Evolutionary conservation across 352 stramenopile genomes (phyloP), one percentile per base, ranked within the genome.

Genomic region (Phytophthora fragariaefolia): DNA sequence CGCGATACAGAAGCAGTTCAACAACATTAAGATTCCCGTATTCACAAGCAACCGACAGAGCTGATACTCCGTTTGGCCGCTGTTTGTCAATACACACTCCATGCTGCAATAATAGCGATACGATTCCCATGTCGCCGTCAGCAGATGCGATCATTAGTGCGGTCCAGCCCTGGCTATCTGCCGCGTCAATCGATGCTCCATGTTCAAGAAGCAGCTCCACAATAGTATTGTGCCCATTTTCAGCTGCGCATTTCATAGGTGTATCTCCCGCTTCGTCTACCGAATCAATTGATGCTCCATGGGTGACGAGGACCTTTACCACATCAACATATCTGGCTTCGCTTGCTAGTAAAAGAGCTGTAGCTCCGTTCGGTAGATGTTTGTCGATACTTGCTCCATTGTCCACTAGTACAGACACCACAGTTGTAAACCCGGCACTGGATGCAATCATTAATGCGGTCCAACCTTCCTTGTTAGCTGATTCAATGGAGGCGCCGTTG

Each of bases 11-110:
- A 47, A 67, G 40, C 34, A 61, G 50, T 22, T 18, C 53, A 13
- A 30, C 49, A 34, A 42, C 28, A 12, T 50, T 17, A 0, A 18
- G 10, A n/a, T 62, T 34, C 1, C 30, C 43, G 12, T 15, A 13
- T 38, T 62, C 50, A 20, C 30, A 62, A 12, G 60, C 60, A 1
- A 46, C 8, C 10, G 26, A 42, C 8, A 67, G 52, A 6, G 59
- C 49, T 3, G 59, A 51, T n/a, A 28, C 15, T 12, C 50, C 42
- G 32, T 68, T 28, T n/a, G 30, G 13, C 2, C 24, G 8, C 10
- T 26, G 60, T 10, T 60, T 24, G 34, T 70, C 47, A 23, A 64
- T 48, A 12, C 26, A 18, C 18, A 28, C 46, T n/a, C 62, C 62
- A n/a, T 42, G 43, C 22, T 65, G 36, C 6, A 45, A 17, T 23